Evolutionary conservation across 2,329 filamentous ascomycete genomes (phyloP).

Genomic region (Cordyceps tenuipes): DNA sequence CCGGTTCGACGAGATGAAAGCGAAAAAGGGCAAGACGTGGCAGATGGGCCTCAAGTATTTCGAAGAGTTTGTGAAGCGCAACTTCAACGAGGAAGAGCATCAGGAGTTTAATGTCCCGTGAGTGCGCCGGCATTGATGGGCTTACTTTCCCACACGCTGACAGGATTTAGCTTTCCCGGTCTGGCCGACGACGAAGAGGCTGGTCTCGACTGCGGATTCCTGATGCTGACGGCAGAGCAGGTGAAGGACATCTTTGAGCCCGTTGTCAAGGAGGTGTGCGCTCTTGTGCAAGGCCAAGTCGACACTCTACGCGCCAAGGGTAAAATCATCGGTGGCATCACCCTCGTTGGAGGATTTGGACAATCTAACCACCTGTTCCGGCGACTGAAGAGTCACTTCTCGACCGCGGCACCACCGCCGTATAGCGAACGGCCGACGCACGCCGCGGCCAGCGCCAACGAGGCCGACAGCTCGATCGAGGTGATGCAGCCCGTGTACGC

Average conservation of each 20-base stretch:
- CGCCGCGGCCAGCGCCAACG: slow-evolving; percentile 37
- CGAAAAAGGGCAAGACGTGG: slow-evolving; percentile 72
- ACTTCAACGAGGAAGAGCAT: slow-evolving; percentile 72
- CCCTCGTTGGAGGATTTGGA: slow-evolving; percentile 74
- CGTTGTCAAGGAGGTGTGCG: slow-evolving; percentile 62
- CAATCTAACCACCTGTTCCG: slow-evolving; percentile 71
- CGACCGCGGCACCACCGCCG: slow-evolving; percentile 46
- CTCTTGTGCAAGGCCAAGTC: slow-evolving; percentile 60
- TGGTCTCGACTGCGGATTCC: slow-evolving; percentile 66
- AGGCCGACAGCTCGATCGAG: slow-evolving; percentile 54
- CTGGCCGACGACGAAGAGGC: slow-evolving; percentile 67
- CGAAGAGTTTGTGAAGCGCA: slow-evolving; percentile 77
- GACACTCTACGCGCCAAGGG: slow-evolving; percentile 53
- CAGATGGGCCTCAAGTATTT: slow-evolving; percentile 72
- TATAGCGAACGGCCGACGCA: slow-evolving; percentile 67
- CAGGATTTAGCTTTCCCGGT: slow-evolving; percentile 54
- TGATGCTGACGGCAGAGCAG: slow-evolving; percentile 61
- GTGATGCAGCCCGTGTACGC: slow-evolving; percentile 77
- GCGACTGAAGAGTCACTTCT: slow-evolving; percentile 61
- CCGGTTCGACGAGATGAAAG: slow-evolving; percentile 65
- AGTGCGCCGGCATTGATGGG: slow-evolving; percentile 16
- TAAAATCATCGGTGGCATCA: slow-evolving; percentile 62
- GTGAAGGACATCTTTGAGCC: slow-evolving; percentile 70
- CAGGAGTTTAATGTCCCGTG: slow-evolving; percentile 69
- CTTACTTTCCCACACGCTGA: not conserved